phyloP scores from a whole-genome alignment of 2,329 filamentous ascomycete species.

The Aspergillus brasiliensis region DNA sequence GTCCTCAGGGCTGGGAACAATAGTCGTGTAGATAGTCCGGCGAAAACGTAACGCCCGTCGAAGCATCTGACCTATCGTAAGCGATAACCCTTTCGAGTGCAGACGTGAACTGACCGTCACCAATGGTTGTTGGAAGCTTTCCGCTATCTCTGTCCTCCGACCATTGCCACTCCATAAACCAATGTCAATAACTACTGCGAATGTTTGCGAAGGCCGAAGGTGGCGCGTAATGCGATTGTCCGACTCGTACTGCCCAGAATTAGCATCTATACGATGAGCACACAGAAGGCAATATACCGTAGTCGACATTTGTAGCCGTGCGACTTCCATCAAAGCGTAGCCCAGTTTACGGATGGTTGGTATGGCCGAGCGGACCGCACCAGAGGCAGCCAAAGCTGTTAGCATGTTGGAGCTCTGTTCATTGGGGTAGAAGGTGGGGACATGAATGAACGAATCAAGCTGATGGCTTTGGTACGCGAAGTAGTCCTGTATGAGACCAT shows the following conservation, averaged over 20 bases:
- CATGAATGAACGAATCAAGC: slow-evolving; percentile 49
- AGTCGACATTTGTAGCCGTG: slow-evolving; percentile 54
- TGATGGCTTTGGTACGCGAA: slow-evolving; percentile 30
- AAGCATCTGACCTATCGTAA: slow-evolving; percentile 47
- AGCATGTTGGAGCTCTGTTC: slow-evolving; percentile 41
- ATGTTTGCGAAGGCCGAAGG: slow-evolving; percentile 55
- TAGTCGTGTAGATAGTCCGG: slow-evolving; percentile 55
- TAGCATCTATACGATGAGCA: slow-evolving; percentile 48
- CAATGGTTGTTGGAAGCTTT: slow-evolving; percentile 58
- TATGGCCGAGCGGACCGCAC: slow-evolving; percentile 41
- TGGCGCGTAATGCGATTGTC: slow-evolving; percentile 56
- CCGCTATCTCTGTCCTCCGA: slow-evolving; percentile 61
- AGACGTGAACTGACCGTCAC: slow-evolving; percentile 44
- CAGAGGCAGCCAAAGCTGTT: slow-evolving; percentile 40
- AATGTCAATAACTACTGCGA: slow-evolving; percentile 54
- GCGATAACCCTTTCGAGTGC: neutral
- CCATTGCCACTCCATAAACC: slow-evolving; percentile 63
- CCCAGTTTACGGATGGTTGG: slow-evolving; percentile 44
- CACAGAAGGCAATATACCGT: slow-evolving; percentile 60
- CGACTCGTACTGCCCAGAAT: slow-evolving; percentile 25
- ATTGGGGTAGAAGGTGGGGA: slow-evolving; percentile 41
- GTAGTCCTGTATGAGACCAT: slow-evolving; percentile 44
- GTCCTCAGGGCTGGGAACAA: slow-evolving; percentile 57
- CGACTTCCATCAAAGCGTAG: slow-evolving; percentile 45
- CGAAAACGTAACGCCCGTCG: slow-evolving; percentile 62